Percentiles rank a stretch among this genome's conserved stretches.
Conservation (phyloP, 257 asterid species). For the Cinchona pubescens region DNA sequence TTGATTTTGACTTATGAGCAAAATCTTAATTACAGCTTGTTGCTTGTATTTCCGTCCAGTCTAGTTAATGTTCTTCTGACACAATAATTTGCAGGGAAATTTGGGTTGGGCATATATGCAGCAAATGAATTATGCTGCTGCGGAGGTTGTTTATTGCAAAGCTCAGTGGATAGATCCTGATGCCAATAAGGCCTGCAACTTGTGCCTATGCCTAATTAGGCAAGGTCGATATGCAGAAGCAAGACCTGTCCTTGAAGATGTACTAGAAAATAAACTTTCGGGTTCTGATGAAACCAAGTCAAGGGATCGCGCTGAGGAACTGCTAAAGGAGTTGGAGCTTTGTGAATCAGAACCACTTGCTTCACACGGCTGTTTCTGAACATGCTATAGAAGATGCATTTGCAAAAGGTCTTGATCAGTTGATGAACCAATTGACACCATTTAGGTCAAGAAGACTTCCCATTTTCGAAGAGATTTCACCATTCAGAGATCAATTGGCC, state of each 20-base stretch:
- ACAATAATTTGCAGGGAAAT: slow-evolving; percentile 57
- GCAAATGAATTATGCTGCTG: slow-evolving; percentile 54
- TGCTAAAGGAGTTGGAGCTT: slow-evolving; percentile 47
- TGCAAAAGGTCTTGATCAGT: slow-evolving; percentile 60
- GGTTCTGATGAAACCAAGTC: slow-evolving; percentile 65
- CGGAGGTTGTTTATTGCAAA: slow-evolving; percentile 65
- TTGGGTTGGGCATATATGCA: slow-evolving; percentile 98
- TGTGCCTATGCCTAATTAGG: slow-evolving; percentile 60
- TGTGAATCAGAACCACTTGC: slow-evolving; percentile 15
- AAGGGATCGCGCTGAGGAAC: slow-evolving; percentile 50
- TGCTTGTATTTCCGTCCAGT: neutral
- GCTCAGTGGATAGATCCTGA: slow-evolving; percentile 80
- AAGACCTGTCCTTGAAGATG: slow-evolving; percentile 53
- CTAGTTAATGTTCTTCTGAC: neutral
- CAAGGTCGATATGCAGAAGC: slow-evolving; percentile 65
- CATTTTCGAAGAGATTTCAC: slow-evolving; percentile 78
- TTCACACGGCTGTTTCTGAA: slow-evolving; percentile 22
- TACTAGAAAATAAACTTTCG: slow-evolving; percentile 39
- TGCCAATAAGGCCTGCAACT: slow-evolving; percentile 78
- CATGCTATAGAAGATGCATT: slow-evolving; percentile 52
- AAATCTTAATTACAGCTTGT: neutral
- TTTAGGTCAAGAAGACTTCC: slow-evolving; percentile 74
- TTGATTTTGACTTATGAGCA: neutral
- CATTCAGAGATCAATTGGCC: slow-evolving; percentile 77
- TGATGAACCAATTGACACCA: slow-evolving; percentile 65